Evolutionary conservation across 306 rosid species (phyloP), one percentile per base, ranked within the genome.

Genomic region (Quercus engelmannii): DNA sequence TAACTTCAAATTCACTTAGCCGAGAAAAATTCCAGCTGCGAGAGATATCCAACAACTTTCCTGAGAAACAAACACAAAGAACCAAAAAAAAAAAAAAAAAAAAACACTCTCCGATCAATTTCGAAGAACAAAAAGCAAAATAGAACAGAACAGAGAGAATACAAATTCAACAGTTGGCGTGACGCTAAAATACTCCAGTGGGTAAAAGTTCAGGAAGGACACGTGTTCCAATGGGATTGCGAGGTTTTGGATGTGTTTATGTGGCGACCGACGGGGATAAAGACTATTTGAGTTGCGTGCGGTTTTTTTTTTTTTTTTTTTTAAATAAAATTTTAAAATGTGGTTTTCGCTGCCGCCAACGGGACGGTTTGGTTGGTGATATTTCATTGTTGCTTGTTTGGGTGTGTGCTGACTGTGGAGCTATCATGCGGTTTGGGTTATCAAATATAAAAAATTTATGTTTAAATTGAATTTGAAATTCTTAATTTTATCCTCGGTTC

Each of bases 181-280:
- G 3, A 18, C 15, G 55, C 69, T 84, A 76, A 31, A 55, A 41
- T 70, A 54, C 76, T 55, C 74, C 43, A 55, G 55, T 51, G 11
- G 75, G 83, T 65, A 71, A 57, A 71, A 57, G 26, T 62, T 12
- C 15, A 26, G 21, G 10, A 56, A 18, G 69, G 13, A 54, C 21
- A 46, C 77, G 82, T 77, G 79, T 73, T 38, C 78, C 54, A 80
- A 81, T 77, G 9, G n/a, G 11, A 26, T 15, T 61, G 58, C 35
- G 70, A 25, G 9, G 62, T 74, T 78, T 74, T 52, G 80, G 77
- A 83, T 54, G 20, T 52, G n/a, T 13, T 41, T 84, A 80, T 69
- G 87, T 84, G 82, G 87, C 85, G 87, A 70, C 30, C 2, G 11
- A 41, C 12, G 11, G 46, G 4, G 30, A 8, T 25, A 21, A 33